Conservation (phyloP, 164 flowering plant genomes). For the Vitis rotundifolia region DNA sequence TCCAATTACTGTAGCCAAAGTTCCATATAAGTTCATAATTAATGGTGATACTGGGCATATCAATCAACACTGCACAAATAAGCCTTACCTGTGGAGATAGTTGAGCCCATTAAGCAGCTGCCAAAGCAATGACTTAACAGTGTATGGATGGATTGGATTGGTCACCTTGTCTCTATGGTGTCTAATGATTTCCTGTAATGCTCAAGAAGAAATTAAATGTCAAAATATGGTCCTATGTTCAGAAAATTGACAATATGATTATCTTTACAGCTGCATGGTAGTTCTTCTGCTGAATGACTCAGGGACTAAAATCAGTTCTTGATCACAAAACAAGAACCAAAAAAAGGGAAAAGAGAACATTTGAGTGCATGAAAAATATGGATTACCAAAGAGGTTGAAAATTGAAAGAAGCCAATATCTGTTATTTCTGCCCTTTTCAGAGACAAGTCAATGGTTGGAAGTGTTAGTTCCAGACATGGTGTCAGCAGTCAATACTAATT, state of each 20-base stretch:
- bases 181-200: constrained; percentile 80
- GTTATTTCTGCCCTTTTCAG: no score
- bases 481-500: no score
- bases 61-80: constrained; percentile 1
- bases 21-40: not conserved
- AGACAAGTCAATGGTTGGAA: no score
- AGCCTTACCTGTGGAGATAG: constrained; percentile 83
- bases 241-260: not conserved
- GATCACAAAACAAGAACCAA: no score
- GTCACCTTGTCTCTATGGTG: constrained; percentile 93
- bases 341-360: no score
- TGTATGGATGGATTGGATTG: constrained; percentile 75
- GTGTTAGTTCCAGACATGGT: no score
- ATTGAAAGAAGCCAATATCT: no score
- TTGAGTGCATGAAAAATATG: no score
- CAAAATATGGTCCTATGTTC: not conserved
- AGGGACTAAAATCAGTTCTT: no score
- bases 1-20: constrained; percentile 82
- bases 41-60: not conserved
- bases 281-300: no score
- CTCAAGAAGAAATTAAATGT: constrained; percentile 7
- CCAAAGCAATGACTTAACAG: constrained; percentile 93
- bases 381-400: no score
- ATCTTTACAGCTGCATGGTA: not conserved
- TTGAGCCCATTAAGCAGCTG: constrained; percentile 97